Conservation (phyloP, 192 early-diverging fungal genomes). For the Funneliformis mosseae region DNA sequence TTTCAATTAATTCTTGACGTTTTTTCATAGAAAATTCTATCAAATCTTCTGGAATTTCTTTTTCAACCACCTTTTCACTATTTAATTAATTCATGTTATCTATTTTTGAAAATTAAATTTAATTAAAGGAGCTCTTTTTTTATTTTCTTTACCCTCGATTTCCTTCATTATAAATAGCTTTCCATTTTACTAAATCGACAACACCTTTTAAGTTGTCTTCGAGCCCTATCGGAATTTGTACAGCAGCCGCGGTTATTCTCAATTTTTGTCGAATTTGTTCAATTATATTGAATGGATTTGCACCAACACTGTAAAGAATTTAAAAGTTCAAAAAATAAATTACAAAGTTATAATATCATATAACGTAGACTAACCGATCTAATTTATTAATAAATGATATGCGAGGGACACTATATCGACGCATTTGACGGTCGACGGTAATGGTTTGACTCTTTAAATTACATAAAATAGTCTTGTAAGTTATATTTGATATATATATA, state of each 20-base stretch:
- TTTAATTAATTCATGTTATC: no score
- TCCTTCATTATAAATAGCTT: slow-evolving; percentile 91
- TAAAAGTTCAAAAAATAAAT: not conserved
- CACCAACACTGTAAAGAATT: slow-evolving; percentile 57
- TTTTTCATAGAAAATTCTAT: slow-evolving; percentile 66
- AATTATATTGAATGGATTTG: slow-evolving; percentile 79
- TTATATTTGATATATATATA: not conserved
- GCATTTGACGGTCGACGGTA: slow-evolving; percentile 90
- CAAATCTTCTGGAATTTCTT: slow-evolving; percentile 68
- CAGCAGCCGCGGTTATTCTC: slow-evolving; percentile 72
- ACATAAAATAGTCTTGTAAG: not conserved
- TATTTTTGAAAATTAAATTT: no score
- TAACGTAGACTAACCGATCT: slow-evolving; percentile 61
- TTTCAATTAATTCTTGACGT: slow-evolving; percentile 73
- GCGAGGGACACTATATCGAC: slow-evolving; percentile 83
- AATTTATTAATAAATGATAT: slow-evolving; percentile 91
- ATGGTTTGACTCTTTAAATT: slow-evolving; percentile 71
- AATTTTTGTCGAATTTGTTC: slow-evolving; percentile 82
- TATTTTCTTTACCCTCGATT: slow-evolving; percentile 66
- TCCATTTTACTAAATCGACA: slow-evolving; percentile 86
- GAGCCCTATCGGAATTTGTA: slow-evolving; percentile 85
- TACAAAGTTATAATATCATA: not conserved
- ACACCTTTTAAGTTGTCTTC: slow-evolving; percentile 89
- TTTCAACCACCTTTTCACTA: slow-evolving; percentile 73
- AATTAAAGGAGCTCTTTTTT: no score